phyloP scores from a whole-genome alignment of 768 basidiomycete genomes.

The Punctularia strigosozonata region DNA sequence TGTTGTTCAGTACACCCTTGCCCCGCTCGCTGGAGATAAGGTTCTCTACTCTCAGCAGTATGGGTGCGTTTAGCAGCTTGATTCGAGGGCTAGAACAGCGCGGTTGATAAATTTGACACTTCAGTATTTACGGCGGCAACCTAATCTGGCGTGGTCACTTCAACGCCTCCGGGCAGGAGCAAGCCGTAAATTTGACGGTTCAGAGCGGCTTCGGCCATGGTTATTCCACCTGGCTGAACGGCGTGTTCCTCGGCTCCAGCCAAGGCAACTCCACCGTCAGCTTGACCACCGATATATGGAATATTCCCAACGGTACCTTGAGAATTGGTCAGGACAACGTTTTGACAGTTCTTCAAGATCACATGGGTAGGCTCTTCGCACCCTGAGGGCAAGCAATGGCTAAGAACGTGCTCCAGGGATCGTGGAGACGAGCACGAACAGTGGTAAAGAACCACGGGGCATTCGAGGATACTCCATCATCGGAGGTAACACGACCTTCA shows the following conservation, averaged over 20 bases:
- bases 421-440: conserved; percentile 15
- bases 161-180: conserved; percentile 18
- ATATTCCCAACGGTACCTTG: conserved; percentile 23
- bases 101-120: not conserved
- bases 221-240: conserved; percentile 25
- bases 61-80: conserved; percentile 20
- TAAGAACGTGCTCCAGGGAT: not conserved
- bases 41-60: conserved; percentile 44
- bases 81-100: not conserved
- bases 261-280: conserved; percentile 32
- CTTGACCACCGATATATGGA: conserved; percentile 30
- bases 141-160: conserved; percentile 19
- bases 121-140: conserved; percentile 14
- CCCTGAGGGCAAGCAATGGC: not conserved
- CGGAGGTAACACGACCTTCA: conserved; percentile 27
- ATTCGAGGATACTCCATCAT: conserved; percentile 32
- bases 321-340: conserved; percentile 29
- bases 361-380: not conserved
- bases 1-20: conserved; percentile 33
- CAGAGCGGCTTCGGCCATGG: conserved; percentile 19
- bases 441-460: conserved; percentile 38
- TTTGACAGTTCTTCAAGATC: conserved; percentile 7
- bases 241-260: conserved; percentile 35
- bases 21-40: conserved; percentile 26
- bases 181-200: conserved; percentile 10